A percentile compares a stretch with the other conserved stretches of the same genome.
Evolutionary conservation across 805 yeast species (phyloP).

Genomic region (Zygotorulaspora chibaensis): DNA sequence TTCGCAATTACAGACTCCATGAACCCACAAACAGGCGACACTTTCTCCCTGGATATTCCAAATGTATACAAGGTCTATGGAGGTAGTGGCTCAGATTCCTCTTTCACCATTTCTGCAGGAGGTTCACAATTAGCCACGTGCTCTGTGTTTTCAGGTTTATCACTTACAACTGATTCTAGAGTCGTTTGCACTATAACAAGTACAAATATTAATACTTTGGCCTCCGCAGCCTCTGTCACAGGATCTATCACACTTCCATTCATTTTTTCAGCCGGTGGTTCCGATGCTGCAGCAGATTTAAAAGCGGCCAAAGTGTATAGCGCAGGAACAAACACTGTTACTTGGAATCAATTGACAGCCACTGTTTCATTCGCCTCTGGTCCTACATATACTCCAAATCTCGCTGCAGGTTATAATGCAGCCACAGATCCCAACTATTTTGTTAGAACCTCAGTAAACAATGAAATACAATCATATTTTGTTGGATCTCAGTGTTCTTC

Average conservation of each 20-base stretch:
- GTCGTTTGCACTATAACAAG: conserved; percentile 9
- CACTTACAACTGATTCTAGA: conserved; percentile 10
- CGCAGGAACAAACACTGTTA: conserved; percentile 13
- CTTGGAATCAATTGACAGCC: conserved; percentile 16
- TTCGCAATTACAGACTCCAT: conserved; percentile 10
- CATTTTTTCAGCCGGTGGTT: conserved; percentile 13
- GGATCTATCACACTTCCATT: conserved; percentile 9
- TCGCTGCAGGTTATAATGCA: conserved; percentile 5
- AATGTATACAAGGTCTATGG: conserved; percentile 14
- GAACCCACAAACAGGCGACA: conserved; percentile 14
- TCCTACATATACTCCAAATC: conserved; percentile 10
- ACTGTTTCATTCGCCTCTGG: conserved; percentile 12
- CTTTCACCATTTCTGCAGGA: not conserved
- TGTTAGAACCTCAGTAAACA: conserved; percentile 8
- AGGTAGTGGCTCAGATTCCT: conserved; percentile 3
- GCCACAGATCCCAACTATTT: conserved; percentile 6
- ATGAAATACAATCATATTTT: conserved; percentile 7
- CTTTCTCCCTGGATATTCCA: conserved; percentile 12
- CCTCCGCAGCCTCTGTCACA: conserved; percentile 6
- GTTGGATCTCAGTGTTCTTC: conserved; percentile 12
- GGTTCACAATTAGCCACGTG: conserved; percentile 5
- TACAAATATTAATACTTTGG: conserved; percentile 6
- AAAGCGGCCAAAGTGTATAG: conserved; percentile 9
- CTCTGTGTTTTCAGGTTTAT: conserved; percentile 8
- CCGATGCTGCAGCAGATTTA: conserved; percentile 7